Base-by-base conservation (phyloP, 1,284 basidiomycete species). In the Leccinum holopus region DNA sequence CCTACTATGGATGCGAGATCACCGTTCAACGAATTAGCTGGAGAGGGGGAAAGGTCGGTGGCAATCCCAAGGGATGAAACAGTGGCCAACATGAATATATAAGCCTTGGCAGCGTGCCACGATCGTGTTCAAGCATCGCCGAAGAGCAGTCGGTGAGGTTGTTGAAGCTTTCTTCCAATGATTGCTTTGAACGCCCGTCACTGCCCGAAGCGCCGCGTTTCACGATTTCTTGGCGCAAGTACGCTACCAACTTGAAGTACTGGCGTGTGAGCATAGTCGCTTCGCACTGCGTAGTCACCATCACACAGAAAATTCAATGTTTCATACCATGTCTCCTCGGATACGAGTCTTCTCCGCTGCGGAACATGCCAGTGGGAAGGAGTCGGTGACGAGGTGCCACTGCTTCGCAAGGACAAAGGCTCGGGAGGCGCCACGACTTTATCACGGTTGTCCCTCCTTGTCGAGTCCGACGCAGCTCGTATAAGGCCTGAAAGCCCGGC, bases 241-340 rank as follows among this genome's bases (percentile, higher is more conserved):
- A 97, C 57, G 86, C 84, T 5, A 90, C 75, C 9, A 18, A 18
- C 18, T 18, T 18, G 18, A 96, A 25, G 25, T 25, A 25, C 25
- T 25, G 25, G 76, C 1, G 87, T 85, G n/a, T 83, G 79, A 1
- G 86, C 83, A 71, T 95, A 96, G 66, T 92, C 88, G 21, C 85
- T 83, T 51, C 95, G 87, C 14, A 95, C 86, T 10, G 83, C 78
- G 66, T 85, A 88, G 61, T 92, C 87, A 21, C 79, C 75, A 69
- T 96, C 92, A 72, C 91, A 94, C 6, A 97, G 77, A 28, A 96
- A 80, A 57, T 88, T 89, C 52, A 97, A 75, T 1, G 93, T 95
- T 65, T 95, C 94, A 72, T 94, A 91, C 91, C 93, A 96, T 44
- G 91, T 84, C 70, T 94, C 92, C 21, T 91, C 88, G 1, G 88